Evolutionary conservation across 352 stramenopile genomes (phyloP), one percentile per base, ranked within the genome.

Genomic region (Globisporangium heterothallicum): DNA sequence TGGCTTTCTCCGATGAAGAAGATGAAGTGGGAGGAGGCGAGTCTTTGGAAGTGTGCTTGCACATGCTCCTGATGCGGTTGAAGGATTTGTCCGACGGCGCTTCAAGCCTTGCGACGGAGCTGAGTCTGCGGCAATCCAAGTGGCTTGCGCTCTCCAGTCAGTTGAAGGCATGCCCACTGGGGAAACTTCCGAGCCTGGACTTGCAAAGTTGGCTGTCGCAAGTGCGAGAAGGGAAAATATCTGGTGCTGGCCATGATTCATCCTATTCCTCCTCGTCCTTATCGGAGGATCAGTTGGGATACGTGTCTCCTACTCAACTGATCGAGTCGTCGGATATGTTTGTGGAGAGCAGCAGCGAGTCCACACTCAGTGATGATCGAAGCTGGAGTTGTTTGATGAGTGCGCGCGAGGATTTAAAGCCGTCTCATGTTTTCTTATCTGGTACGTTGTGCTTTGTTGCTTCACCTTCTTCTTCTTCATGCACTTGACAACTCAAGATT

Each of bases 161-260:
- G 32, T 52, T 92, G 18, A 66, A 66, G 29, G 75, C 72, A 7
- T 88, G 71, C 29, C 81, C 81, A 6, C 58, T 88, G 42, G 63
- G 62, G 24, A 68, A 66, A 18, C 41, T 69, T 6, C 61, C 76
- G 1, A 85, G 74, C 0, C 62, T 70, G 1, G 81, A 92, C 40
- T 62, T 82, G 2, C 79, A 88, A 42, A 92, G 81, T 35, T 92
- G 81, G 81, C 64, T 88, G 2, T 64, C 66, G 1, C 81, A 92
- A 58, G 70, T 92, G 0, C 77, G 73, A 36, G 76, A 90, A 59
- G 81, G 81, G 1, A 90, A 90, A 60, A 82, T 92, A 3, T 90
- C 81, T 1, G 78, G 81, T 24, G 76, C 76, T 22, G 81, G 81
- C 0, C 53, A 83, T 13, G 78, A 90, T 59, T 63, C 68, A 12